phyloP scores from a whole-genome alignment of 2,329 filamentous ascomycete species.

The Arachnomyces sp. region DNA sequence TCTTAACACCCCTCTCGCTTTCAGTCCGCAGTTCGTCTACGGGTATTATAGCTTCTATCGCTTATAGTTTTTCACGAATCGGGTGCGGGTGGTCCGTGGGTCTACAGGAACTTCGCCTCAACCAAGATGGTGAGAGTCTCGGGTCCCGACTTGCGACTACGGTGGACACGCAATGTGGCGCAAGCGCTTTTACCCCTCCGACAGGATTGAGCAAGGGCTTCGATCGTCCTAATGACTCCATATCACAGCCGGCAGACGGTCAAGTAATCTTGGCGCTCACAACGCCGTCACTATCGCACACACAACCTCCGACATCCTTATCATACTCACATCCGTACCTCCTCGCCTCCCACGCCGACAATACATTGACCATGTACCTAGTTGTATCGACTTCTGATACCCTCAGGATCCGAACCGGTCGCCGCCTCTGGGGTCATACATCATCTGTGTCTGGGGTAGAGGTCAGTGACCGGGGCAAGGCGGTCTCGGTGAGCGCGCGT shows the following conservation, averaged over 20 bases:
- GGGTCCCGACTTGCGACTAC: conserved; percentile 33
- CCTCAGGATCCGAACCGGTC: conserved; percentile 64
- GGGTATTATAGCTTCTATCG: conserved; percentile 71
- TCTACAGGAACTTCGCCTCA: conserved; percentile 80
- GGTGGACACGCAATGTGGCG: conserved; percentile 31
- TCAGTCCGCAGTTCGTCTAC: conserved; percentile 63
- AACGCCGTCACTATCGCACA: conserved; percentile 6
- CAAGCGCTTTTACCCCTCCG: conserved; percentile 11
- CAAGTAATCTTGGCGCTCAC: conserved; percentile 8
- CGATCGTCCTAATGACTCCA: conserved; percentile 8
- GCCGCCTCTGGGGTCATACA: conserved; percentile 82
- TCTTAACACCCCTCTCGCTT: conserved; percentile 70
- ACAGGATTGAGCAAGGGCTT: conserved; percentile 7
- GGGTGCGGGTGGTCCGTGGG: conserved; percentile 80
- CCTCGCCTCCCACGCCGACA: conserved; percentile 74
- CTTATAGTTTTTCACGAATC: conserved; percentile 72
- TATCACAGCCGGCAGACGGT: conserved; percentile 19
- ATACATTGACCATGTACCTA: conserved; percentile 75
- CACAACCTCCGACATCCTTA: conserved; percentile 52
- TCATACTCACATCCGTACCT: conserved; percentile 80
- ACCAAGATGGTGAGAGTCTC: conserved; percentile 36
- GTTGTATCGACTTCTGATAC: conserved; percentile 62
- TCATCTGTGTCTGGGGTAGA: conserved; percentile 81
- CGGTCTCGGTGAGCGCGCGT: conserved; percentile 76
- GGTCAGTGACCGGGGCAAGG: conserved; percentile 76